Evolutionary conservation across 495 filamentous ascomycete species (phyloP).

Genomic region (Aspergillus homomorphus): DNA sequence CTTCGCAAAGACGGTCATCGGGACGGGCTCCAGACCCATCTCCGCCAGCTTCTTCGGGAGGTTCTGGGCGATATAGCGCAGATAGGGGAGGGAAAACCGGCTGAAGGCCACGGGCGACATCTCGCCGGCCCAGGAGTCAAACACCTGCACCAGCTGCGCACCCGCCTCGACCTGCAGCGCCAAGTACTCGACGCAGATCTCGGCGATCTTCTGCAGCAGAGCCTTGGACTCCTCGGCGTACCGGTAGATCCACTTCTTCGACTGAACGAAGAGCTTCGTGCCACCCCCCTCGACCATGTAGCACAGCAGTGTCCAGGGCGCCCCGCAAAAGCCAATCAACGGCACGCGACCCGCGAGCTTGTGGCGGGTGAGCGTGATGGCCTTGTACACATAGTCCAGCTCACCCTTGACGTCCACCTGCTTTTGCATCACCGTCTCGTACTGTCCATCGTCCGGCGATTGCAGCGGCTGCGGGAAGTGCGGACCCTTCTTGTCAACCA

Average conservation of each 20-base stretch:
- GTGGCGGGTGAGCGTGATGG: conserved; percentile 84
- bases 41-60: conserved; percentile 69
- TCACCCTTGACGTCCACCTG: conserved; percentile 79
- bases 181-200: conserved; percentile 89
- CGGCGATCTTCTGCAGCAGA: conserved; percentile 84
- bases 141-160: conserved; percentile 92
- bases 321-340: conserved; percentile 94
- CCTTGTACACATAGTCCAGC: conserved; percentile 91
- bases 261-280: conserved; percentile 84
- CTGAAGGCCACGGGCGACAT: conserved; percentile 80
- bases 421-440: conserved; percentile 68
- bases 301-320: conserved; percentile 93
- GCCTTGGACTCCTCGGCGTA: conserved; percentile 75
- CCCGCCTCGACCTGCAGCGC: conserved; percentile 89
- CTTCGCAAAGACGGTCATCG: conserved; percentile 99
- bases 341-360: conserved; percentile 88
- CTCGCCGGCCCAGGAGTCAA: conserved; percentile 97
- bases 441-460: conserved; percentile 75
- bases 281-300: conserved; percentile 99
- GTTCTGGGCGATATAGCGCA: conserved; percentile 74
- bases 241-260: conserved; percentile 94
- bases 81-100: conserved; percentile 79
- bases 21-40: conserved; percentile 72
- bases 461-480: conserved; percentile 84
- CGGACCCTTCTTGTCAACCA: conserved; percentile 94